Base-by-base conservation (phyloP, 345 rosid genomes). In the Dimocarpus longan region DNA sequence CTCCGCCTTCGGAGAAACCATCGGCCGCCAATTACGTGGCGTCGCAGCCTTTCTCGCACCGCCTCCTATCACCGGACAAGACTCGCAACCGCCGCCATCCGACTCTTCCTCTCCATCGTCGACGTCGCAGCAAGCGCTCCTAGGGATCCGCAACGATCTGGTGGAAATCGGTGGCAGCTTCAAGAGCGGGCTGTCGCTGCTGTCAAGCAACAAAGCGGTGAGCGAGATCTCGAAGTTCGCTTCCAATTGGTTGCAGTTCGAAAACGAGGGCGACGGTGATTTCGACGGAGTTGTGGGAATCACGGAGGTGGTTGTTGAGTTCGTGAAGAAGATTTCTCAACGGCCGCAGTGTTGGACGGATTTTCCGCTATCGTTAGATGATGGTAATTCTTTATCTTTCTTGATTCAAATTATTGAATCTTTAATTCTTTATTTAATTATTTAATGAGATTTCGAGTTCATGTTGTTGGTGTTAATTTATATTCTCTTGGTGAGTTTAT, bases 151-250 rank as follows among this genome's bases (percentile, higher is more conserved):
- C 5, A 91, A 86, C 73, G 93, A 93, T 89, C 89, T 93, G 0
- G 91, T 84, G 1, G 97, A 93, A 80, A 86, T 93, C 57, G 89
- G 91, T 4, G 93, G 87, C n/a, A 91, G 89, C 84, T 80, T 93
- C 74, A 87, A 84, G 80, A 80, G 68, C 22, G 91, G 95, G 16
- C 80, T 90, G 12, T 85, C 90, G 59, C 26, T 82, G 39, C 70
- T 89, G 19, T 87, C 90, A 5, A 66, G 84, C 68, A 87, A 82
- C 42, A 85, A 77, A 60, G 88, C 88, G 10, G 86, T 88, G 26
- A 42, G 70, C 9, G 87, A 66, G 44, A 82, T 90, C 82, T 88
- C 92, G 24, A 92, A 83, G 80, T 76, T 92, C 76, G 91, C 94
- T 15, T 86, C 91, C 22, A 84, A 50, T 56, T 82, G 91, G 21